Percentiles rank a stretch among this genome's conserved stretches.
These are phyloP conservation scores for Priceomyces fermenticarens DNA, from an alignment of 805 yeast species.

Conservation along the genomic window DNA sequence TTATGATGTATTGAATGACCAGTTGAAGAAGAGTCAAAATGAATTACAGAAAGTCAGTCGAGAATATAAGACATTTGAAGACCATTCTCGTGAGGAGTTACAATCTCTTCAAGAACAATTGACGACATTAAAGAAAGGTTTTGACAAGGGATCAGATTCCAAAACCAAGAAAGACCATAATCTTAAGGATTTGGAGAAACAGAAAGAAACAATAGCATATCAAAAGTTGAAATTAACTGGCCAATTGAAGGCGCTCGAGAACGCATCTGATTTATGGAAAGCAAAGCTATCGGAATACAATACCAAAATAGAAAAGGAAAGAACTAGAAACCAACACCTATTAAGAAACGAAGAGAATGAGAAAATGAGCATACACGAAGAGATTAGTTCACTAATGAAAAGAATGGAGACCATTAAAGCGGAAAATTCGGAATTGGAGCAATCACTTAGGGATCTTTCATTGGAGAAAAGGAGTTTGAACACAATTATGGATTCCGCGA, in stretches of 20 bases:
- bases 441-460: slow-evolving; percentile 15
- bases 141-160: slow-evolving; percentile 31
- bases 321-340: slow-evolving; percentile 21
- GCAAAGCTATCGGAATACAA: slow-evolving; percentile 17
- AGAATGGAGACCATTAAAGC: slow-evolving; percentile 17
- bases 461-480: slow-evolving; percentile 22
- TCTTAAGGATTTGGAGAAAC: slow-evolving; percentile 29
- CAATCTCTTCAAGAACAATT: slow-evolving; percentile 22
- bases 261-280: slow-evolving; percentile 15
- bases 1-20: slow-evolving; percentile 19
- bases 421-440: slow-evolving; percentile 26
- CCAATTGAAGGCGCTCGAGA: slow-evolving; percentile 19
- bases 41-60: slow-evolving; percentile 19
- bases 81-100: slow-evolving; percentile 11
- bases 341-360: slow-evolving; percentile 22
- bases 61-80: slow-evolving; percentile 18
- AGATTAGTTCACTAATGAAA: slow-evolving; percentile 9
- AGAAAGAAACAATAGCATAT: slow-evolving; percentile 31
- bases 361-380: slow-evolving; percentile 15
- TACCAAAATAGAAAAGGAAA: slow-evolving; percentile 15
- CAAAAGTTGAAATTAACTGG: slow-evolving; percentile 26
- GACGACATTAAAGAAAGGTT: slow-evolving; percentile 33
- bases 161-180: slow-evolving; percentile 26
- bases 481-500: slow-evolving; percentile 14
- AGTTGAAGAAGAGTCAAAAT: slow-evolving; percentile 22